phyloP scores from a whole-genome alignment of 2,329 filamentous ascomycete species.

The Venturia effusa region DNA sequence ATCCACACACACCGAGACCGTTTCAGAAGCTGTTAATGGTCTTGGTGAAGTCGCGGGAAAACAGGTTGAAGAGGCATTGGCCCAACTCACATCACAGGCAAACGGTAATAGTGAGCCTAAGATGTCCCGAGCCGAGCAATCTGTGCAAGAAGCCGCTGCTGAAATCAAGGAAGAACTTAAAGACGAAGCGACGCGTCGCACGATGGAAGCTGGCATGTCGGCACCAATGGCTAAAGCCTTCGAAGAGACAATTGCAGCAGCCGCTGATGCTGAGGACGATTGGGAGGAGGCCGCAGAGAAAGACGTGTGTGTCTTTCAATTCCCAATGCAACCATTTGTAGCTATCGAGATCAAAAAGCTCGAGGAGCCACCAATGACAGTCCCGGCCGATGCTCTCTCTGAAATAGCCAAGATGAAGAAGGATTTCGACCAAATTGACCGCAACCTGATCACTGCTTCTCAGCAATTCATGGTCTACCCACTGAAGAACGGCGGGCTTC shows the following conservation, averaged over 20 bases:
- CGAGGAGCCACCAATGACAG: conserved; percentile 47
- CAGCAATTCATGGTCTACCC: conserved; percentile 90
- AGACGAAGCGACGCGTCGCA: conserved; percentile 41
- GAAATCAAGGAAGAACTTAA: conserved; percentile 34
- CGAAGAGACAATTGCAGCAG: conserved; percentile 47
- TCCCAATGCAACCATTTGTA: conserved; percentile 94
- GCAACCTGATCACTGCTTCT: conserved; percentile 81
- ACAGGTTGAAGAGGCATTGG: conserved; percentile 55
- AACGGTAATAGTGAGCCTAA: conserved; percentile 11
- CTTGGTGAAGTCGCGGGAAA: conserved; percentile 50
- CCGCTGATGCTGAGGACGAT: conserved; percentile 50
- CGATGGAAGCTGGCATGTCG: conserved; percentile 43
- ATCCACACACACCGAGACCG: conserved; percentile 42
- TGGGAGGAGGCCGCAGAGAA: conserved; percentile 81
- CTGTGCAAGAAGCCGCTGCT: conserved; percentile 13
- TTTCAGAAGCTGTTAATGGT: conserved; percentile 58
- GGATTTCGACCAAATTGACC: conserved; percentile 94
- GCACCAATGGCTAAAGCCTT: conserved; percentile 44
- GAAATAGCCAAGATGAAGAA: conserved; percentile 94
- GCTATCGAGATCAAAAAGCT: conserved; percentile 60
- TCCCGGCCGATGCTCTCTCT: conserved; percentile 73
- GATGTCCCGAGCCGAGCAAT: conserved; percentile 4
- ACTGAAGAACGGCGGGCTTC: conserved; percentile 81
- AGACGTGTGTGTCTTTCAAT: conserved; percentile 74
- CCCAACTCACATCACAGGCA: conserved; percentile 28